Base-by-base conservation (phyloP, 768 basidiomycete species). In the Phylloporus arenicola region DNA sequence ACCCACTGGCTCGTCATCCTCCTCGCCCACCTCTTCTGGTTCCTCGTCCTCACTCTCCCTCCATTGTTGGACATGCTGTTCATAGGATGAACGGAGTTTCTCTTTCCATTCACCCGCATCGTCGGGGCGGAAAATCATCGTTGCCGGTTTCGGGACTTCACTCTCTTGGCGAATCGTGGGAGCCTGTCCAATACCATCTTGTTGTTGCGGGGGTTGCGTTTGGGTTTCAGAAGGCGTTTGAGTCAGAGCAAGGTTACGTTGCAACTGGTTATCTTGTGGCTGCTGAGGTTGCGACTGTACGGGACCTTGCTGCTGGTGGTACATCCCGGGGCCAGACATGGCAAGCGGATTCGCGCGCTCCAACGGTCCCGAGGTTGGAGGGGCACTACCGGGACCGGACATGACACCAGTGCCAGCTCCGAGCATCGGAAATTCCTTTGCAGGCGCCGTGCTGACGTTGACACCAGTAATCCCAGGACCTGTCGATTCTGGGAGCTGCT, bases 51-150 rank as follows among this genome's bases (percentile, higher is more conserved):
- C 76, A 69, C 63, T 76, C 75, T 82, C 84, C 34, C 57, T 63
- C 75, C 62, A 67, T 30, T 58, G 57, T 25, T 62, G 66, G 17
- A 68, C 61, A 4, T 68, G 64, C 37, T 65, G 67, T 42, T 85
- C 83, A 57, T 84, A 83, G 25, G 84, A 78, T 48, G 78, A 70
- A 45, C 85, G 76, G 48, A 88, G 62, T 65, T 79, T 84, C 67
- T 92, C 89, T 65, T 80, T 84, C 92, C 93, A 97, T 57, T 90
- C 88, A 17, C 82, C 83, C 19, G 81, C 82, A 51, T 86, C 86
- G 57, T 93, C 91, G 2, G 92, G 89, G 47, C 88, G 77, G 70
- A 92, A 95, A 50, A 95, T 92, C 11, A 88, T 82, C 17, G 86
- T 88, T n/a, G 80, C 22, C 4, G 47, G 58, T 17, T 64, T 64